Evolutionary conservation across 2,329 filamentous ascomycete genomes (phyloP), one percentile per base, ranked within the genome.

Genomic region (Alternaria triticina): DNA sequence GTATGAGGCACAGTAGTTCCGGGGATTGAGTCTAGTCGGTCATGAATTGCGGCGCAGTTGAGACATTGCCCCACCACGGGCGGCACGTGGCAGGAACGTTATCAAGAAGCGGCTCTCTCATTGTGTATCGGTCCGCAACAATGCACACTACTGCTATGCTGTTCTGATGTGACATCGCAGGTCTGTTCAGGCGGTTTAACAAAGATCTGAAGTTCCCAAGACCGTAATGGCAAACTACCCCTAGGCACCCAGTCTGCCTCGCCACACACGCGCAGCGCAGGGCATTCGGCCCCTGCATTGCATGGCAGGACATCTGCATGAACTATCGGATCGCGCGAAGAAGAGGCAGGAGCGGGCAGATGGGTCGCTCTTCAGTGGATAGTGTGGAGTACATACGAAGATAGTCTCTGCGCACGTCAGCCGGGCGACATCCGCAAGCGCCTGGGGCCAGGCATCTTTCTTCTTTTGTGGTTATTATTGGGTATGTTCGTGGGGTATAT

Each of bases 391-490:
- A 23, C 33, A n/a, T n/a, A 51, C 28, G 8, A n/a, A 5, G 15
- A n/a, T 15, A 23, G 49, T 51, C 2, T 33, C 12, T 23, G 49
- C 49, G 17, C 17, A 51, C 33, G 28, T 36, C 17, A 51, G 17
- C 28, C 17, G 8, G 20, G 28, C 28, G 49, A n/a, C 17, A 36
- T 13, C 12, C 28, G 49, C 28, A 33, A 51, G 49, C 49, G 49
- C 49, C 28, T 15, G 17, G 49, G 17, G 28, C 28, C 28, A 17
- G 7, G 49, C 15, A 36, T 51, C 13, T 49, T 17, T 11, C 54
- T 47, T 11, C 25, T 8, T 12, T 73, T 73, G 71, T 65, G 70
- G 46, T 68, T 68, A 63, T 69, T 75, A 36, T 36, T 51, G 49
- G 28, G 11, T 23, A 51, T 15, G 5, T 36, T 33, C 1, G 5